Conservation (phyloP, 305 asterid genomes). For the Rubia peregrina region DNA sequence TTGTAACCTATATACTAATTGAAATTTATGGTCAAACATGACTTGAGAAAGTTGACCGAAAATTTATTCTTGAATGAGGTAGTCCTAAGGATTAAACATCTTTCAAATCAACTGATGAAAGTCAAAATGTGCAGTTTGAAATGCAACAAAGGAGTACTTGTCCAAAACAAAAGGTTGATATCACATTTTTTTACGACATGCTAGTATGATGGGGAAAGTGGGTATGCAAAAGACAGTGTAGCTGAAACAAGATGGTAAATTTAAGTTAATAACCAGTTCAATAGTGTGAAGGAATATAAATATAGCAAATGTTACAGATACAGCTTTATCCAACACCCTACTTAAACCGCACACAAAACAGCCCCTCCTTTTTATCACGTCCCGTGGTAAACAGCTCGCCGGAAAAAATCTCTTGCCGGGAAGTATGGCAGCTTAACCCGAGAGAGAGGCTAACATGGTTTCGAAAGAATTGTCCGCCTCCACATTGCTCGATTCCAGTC, state of each 20-base stretch:
- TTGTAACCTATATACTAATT: too few relatives aligned
- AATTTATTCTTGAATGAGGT: too few relatives aligned
- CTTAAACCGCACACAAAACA: slow-evolving; percentile 10
- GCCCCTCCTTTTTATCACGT: neutral
- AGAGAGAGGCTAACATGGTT: neutral
- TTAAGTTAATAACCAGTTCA: slow-evolving; percentile 1
- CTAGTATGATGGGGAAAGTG: neutral
- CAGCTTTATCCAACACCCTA: slow-evolving; percentile 17
- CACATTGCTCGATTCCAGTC: slow-evolving; percentile 17
- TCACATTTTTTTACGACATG: too few relatives aligned
- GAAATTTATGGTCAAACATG: too few relatives aligned
- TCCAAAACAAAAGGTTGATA: too few relatives aligned
- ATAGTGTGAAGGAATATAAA: slow-evolving; percentile 20
- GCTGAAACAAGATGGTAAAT: neutral
- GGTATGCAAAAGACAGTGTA: neutral
- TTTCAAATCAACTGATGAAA: too few relatives aligned
- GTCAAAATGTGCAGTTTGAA: too few relatives aligned
- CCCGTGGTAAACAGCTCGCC: slow-evolving; percentile 11
- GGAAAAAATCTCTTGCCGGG: slow-evolving; percentile 18
- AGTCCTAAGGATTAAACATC: too few relatives aligned
- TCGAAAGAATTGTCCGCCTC: slow-evolving; percentile 2
- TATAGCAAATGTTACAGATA: slow-evolving; percentile 34
- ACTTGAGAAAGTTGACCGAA: too few relatives aligned
- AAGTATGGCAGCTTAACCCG: slow-evolving; percentile 13
- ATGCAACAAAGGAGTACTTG: too few relatives aligned